Evolutionary conservation across 495 filamentous ascomycete genomes (phyloP).

Genomic region (Penicillium maclennaniae): DNA sequence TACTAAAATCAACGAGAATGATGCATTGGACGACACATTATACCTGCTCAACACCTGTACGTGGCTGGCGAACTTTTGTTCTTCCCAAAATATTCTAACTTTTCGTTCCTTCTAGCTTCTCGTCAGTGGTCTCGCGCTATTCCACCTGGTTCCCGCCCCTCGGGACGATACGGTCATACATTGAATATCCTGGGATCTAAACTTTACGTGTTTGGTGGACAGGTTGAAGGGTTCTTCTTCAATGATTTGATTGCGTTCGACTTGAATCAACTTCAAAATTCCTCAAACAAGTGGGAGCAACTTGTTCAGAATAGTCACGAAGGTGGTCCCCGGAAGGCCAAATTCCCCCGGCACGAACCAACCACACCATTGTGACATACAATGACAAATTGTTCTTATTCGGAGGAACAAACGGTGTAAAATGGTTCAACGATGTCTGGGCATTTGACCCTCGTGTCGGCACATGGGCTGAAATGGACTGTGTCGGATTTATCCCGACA

Average conservation of each 20-base stretch:
- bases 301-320: slow-evolving; percentile 74
- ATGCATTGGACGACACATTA: slow-evolving; percentile 88
- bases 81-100: not conserved
- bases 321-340: slow-evolving; percentile 59
- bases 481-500: slow-evolving; percentile 93
- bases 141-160: slow-evolving; percentile 75
- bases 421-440: slow-evolving; percentile 99
- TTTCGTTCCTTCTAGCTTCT: slow-evolving; percentile 58
- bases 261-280: slow-evolving; percentile 84
- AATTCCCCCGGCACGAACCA: slow-evolving; percentile 88
- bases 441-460: slow-evolving; percentile 81
- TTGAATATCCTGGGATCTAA: slow-evolving; percentile 94
- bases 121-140: slow-evolving; percentile 95
- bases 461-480: slow-evolving; percentile 82
- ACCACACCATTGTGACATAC: slow-evolving; percentile 88
- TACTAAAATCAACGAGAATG: slow-evolving; percentile 90
- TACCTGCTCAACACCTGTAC: slow-evolving; percentile 97
- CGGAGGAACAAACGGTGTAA: slow-evolving; percentile 88
- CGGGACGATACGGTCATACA: slow-evolving; percentile 93
- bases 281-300: slow-evolving; percentile 89
- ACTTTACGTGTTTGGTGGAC: slow-evolving; percentile 95
- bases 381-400: slow-evolving; percentile 96
- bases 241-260: slow-evolving; percentile 98
- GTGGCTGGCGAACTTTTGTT: slow-evolving; percentile 25
- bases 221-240: slow-evolving; percentile 96